Evolutionary conservation across 441 rosid genomes (phyloP).

Genomic region (Mallotus japonicus): DNA sequence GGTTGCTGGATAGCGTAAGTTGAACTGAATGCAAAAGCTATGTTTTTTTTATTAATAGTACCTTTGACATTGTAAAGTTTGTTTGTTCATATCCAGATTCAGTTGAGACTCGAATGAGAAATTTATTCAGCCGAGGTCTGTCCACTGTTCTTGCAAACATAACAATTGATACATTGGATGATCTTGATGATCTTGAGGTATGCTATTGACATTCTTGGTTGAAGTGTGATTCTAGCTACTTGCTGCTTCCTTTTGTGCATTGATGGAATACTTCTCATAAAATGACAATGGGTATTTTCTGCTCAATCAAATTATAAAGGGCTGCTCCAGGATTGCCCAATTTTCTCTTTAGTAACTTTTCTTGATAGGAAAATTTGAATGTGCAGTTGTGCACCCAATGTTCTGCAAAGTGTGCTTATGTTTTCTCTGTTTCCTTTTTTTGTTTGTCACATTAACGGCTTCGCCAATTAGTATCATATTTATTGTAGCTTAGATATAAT

Average conservation of each 20-base stretch:
- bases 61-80: constrained; percentile 4
- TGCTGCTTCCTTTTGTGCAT: neutral
- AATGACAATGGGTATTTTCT: neutral
- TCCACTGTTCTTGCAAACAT: constrained; percentile 62
- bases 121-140: constrained; percentile 49
- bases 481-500: neutral
- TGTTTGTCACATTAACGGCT: neutral
- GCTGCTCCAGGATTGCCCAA: neutral
- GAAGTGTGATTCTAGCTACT: neutral
- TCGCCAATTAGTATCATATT: neutral
- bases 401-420: neutral
- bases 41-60: neutral
- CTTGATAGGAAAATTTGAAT: neutral
- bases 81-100: constrained; percentile 48
- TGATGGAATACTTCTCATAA: neutral
- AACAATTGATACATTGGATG: constrained; percentile 47
- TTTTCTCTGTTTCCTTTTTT: neutral
- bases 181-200: constrained; percentile 81
- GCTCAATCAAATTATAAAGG: neutral
- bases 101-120: constrained; percentile 54
- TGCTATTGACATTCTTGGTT: neutral
- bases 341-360: neutral
- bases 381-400: neutral
- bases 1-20: constrained; percentile 1
- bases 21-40: neutral